Percentiles rank a stretch among this genome's conserved stretches.
These are phyloP conservation scores for Pseudogymnoascus sp. DNA, from an alignment of 2,329 filamentous ascomycete species.

Conservation along the genomic window DNA sequence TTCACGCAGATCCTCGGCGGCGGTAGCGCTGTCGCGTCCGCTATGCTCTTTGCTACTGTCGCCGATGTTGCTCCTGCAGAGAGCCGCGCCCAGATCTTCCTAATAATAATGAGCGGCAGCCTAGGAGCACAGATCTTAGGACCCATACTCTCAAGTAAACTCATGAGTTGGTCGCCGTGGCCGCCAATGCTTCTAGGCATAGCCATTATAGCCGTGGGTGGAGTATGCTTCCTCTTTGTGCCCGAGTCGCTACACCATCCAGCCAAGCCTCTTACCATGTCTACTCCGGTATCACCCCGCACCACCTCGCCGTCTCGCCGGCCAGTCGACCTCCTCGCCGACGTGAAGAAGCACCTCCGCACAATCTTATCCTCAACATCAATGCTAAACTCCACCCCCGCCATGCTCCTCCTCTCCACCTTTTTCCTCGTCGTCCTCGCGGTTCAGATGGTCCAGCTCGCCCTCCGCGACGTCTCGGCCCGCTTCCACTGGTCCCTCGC, in stretches of 20 bases:
- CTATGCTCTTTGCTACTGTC: conserved; percentile 31
- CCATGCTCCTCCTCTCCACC: conserved; percentile 26
- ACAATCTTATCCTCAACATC: conserved; percentile 16
- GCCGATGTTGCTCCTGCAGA: conserved; percentile 33
- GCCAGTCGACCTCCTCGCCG: not conserved
- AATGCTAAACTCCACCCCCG: conserved; percentile 22
- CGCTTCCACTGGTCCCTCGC: conserved; percentile 22
- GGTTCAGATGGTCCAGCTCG: conserved; percentile 16
- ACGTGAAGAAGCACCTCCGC: conserved; percentile 16
- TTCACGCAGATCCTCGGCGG: conserved; percentile 30
- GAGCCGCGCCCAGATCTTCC: conserved; percentile 32
- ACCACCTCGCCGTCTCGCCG: not conserved
- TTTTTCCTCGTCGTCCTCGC: conserved; percentile 19
- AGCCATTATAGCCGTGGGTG: conserved; percentile 15
- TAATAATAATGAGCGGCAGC: conserved; percentile 25
- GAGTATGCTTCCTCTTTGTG: conserved; percentile 21
- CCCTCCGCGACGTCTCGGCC: conserved; percentile 24
- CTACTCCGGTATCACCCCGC: not conserved
- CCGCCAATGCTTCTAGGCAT: conserved; percentile 20
- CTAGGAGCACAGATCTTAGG: conserved; percentile 32
- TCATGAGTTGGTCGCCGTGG: conserved; percentile 30
- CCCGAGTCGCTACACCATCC: conserved; percentile 27
- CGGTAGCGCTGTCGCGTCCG: conserved; percentile 28
- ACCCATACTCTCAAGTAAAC: conserved; percentile 30
- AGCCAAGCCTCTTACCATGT: not conserved